A percentile compares a stretch with the other conserved stretches of the same genome.
Conservation (phyloP, 2,329 filamentous ascomycete genomes). For the Fusarium cyanostomum region DNA sequence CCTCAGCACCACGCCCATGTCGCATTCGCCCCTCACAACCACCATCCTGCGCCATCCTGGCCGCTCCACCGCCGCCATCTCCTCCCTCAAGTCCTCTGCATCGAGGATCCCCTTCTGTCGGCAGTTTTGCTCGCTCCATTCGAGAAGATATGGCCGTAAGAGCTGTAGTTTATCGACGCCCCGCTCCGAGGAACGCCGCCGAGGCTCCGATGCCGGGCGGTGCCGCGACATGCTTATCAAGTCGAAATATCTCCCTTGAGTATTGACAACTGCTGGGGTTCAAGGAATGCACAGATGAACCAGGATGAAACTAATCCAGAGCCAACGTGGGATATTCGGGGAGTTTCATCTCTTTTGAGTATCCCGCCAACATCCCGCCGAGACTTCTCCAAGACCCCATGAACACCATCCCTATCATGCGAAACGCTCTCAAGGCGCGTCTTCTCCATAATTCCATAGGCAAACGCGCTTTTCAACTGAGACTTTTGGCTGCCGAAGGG, state of each 20-base stretch:
- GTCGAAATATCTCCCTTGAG: background rate
- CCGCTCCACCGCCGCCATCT: slow-evolving; percentile 27
- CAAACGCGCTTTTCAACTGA: background rate
- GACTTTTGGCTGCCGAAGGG: slow-evolving; percentile 2
- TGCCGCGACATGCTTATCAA: slow-evolving; percentile 30
- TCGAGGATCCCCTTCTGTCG: slow-evolving; percentile 29
- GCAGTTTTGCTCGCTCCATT: slow-evolving; percentile 36
- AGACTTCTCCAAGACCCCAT: slow-evolving; percentile 27
- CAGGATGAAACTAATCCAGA: background rate
- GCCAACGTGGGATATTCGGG: background rate
- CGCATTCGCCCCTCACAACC: slow-evolving; percentile 37
- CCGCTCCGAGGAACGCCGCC: slow-evolving; percentile 36
- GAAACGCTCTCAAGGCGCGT: slow-evolving; percentile 23
- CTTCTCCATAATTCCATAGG: slow-evolving; percentile 12
- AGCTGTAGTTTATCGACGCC: slow-evolving; percentile 5
- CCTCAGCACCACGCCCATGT: slow-evolving; percentile 28
- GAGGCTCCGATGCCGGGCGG: slow-evolving; percentile 23
- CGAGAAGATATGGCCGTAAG: slow-evolving; percentile 37
- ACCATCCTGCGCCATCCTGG: slow-evolving; percentile 35
- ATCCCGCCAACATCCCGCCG: background rate
- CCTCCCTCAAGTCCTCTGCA: slow-evolving; percentile 30
- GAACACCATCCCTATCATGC: slow-evolving; percentile 36
- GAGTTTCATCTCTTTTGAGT: slow-evolving; percentile 30
- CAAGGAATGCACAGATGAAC: background rate
- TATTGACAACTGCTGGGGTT: background rate